Base-by-base conservation (phyloP, 208 protist species). In the Trypanosoma avium region DNA sequence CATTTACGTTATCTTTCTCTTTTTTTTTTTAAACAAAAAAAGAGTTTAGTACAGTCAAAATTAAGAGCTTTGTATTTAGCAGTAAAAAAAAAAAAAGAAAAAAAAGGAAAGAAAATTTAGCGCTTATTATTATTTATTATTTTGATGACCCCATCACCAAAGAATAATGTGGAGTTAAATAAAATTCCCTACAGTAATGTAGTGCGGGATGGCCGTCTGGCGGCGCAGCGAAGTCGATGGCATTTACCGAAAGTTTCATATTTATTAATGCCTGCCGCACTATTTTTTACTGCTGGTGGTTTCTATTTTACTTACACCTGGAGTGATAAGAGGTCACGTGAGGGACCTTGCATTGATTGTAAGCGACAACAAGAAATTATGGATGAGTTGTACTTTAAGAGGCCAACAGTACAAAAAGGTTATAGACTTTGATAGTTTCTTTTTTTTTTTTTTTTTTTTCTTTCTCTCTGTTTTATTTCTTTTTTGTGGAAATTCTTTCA, bases 291-390 rank as follows among this genome's bases (percentile, higher is more conserved):
- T 0, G 5, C 84, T 4, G 67, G 73, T 22, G 80, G 88, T 15
- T 88, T 91, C 48, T 68, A 57, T 48, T 92, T 80, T 64, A 87
- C 84, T 4, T 86, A 80, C 65, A 78, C 77, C 63, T 92, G 82
- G 84, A 84, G 79, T 57, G 58, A 73, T 21, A 68, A 94, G 29
- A 74, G 88, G 21, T 64, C 82, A 53, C 85, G 88, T 68, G 69
- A 79, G 10, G 84, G 82, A 27, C 67, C 75, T 22, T 94, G 88
- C 65, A 60, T 94, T 10, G 81, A 90, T 67, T 94, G 88, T 49
- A 80, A 66, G 26, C 84, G 84, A 7, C 88, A 94, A 68, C 71
- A 79, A n/a, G 82, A 89, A 66, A 94, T 94, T 60, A 75, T 86
- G 46, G 82, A 94, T 43, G 84, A 94, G 54, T 67, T 94, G 9